These are phyloP conservation scores for Pythium apleroticum DNA, from an alignment of 352 stramenopile genomes.

Conservation along the genomic window DNA sequence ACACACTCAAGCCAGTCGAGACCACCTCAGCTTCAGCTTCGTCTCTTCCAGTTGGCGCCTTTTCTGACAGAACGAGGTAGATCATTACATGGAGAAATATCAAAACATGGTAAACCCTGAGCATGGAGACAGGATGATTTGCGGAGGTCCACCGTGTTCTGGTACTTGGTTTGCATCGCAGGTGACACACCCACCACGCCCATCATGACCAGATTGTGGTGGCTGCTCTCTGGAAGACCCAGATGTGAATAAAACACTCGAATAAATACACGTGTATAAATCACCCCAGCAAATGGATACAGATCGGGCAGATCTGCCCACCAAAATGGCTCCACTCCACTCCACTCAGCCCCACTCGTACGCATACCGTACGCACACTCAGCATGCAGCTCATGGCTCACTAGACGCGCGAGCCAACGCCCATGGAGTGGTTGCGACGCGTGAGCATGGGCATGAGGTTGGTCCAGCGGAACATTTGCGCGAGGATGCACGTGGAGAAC, in stretches of 20 bases:
- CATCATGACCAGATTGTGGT: background rate
- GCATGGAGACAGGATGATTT: background rate
- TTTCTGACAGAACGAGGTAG: conserved; percentile 14
- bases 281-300: conserved; percentile 21
- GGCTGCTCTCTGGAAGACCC: background rate
- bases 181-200: background rate
- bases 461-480: conserved; percentile 84
- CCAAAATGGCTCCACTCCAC: conserved; percentile 7
- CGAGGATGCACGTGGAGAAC: conserved; percentile 89
- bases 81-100: background rate
- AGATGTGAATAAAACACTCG: conserved; percentile 8
- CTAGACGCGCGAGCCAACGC: conserved; percentile 12
- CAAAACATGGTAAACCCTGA: background rate
- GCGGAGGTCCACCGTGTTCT: conserved; percentile 12
- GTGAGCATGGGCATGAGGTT: conserved; percentile 73
- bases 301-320: conserved; percentile 1
- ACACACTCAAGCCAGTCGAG: conserved; percentile 1
- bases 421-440: conserved; percentile 9
- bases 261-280: conserved; percentile 29
- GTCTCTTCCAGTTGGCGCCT: conserved; percentile 26
- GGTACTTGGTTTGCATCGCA: background rate
- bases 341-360: too few species aligned
- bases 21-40: conserved; percentile 15
- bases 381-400: background rate
- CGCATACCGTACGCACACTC: too few species aligned